Conservation (phyloP, 495 filamentous ascomycete species). For the Mytilinidion resinicola region DNA sequence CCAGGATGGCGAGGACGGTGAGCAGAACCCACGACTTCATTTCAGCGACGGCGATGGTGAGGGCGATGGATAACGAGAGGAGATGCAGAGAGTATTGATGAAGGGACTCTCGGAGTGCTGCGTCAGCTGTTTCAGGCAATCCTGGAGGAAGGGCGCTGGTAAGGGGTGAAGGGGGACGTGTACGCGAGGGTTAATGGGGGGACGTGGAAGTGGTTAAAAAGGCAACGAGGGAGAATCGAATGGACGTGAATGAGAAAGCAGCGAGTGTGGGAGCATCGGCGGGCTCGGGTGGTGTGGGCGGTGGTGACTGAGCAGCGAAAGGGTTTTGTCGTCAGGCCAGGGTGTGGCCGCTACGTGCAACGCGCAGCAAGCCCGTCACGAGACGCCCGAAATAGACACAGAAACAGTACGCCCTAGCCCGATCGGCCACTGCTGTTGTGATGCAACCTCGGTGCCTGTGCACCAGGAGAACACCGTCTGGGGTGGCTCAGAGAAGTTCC, state of each 20-base stretch:
- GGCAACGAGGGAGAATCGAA: background rate
- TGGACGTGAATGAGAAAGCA: background rate
- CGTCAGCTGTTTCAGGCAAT: constrained; percentile 7
- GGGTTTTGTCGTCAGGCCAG: no score
- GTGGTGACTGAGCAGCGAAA: background rate
- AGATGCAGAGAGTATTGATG: constrained; percentile 1
- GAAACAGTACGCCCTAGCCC: no score
- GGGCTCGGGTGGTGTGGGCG: background rate
- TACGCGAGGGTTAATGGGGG: background rate
- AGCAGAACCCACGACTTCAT: constrained; percentile 25
- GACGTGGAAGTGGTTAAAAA: background rate
- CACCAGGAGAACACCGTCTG: no score
- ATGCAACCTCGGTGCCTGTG: no score
- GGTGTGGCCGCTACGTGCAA: background rate
- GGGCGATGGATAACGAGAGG: background rate
- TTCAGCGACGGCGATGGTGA: constrained; percentile 7
- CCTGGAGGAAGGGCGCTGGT: background rate
- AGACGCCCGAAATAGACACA: constrained; percentile 5
- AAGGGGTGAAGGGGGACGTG: background rate
- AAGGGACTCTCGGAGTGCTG: constrained; percentile 6
- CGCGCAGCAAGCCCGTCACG: background rate
- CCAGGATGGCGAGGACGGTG: constrained; percentile 14
- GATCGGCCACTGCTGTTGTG: no score
- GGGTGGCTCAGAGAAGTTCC: no score
- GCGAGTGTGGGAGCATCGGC: no score